Base-by-base conservation (phyloP, 2,329 filamentous ascomycete genomes). In the Cladosporium sp. region DNA sequence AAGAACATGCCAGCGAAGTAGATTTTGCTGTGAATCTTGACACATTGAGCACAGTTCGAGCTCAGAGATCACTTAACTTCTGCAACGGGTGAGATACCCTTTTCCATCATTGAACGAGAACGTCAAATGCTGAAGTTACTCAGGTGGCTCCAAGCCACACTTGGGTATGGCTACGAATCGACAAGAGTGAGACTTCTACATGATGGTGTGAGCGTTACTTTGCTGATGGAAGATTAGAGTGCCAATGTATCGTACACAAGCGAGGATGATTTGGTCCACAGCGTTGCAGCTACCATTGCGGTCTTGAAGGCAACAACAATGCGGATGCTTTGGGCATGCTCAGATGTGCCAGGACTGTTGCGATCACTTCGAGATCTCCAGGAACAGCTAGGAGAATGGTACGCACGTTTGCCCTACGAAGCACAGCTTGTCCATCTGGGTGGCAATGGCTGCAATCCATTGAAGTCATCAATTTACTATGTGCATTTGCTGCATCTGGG, bases 111-210 rank as follows among this genome's bases (percentile, higher is more conserved):
- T 4, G 9, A n/a, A 8, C 32, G 8, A n/a, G 2, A 4, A 22
- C 5, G 2, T 32, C 10, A 32, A 17, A 7, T 2, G 2, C 36
- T 53, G 4, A 53, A 20, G 0, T 0, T 15, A 36, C 4, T 6
- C 40, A 55, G 52, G 32, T 55, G 52, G 52, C 52, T 55, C n/a
- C 52, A 32, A 36, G 52, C 52, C 10, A 55, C 34, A 5, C 52
- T 55, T 5, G 52, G 52, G 17, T 37, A 28, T 15, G 22, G 36
- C 13, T 55, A 19, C 7, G 28, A 8, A 17, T 19, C 3, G 17
- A 28, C 25, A 4, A 10, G 3, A 12, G 24, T 28, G 15, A 45
- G 24, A 3, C 22, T 22, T 9, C 12, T 15, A n/a, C 28, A 10
- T 10, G 42, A 10, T 10, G 42, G 22, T 4, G 17, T 13, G 7